Evolutionary conservation across 2,329 filamentous ascomycete genomes (phyloP), one percentile per base, ranked within the genome.

Genomic region (Chaetomium olivaceum): DNA sequence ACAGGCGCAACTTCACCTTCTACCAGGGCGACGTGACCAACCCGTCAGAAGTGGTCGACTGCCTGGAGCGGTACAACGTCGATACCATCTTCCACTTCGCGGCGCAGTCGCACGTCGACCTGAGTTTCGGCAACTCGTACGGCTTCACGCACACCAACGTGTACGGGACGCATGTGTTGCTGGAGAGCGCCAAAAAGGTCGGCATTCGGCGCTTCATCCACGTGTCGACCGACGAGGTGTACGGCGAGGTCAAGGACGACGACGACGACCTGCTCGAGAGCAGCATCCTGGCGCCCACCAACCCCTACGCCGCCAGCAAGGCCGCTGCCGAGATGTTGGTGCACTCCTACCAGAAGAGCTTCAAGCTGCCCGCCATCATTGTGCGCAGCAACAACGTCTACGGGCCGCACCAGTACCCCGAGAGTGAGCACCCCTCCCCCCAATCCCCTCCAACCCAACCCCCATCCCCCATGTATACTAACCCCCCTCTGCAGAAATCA

Each of bases 361-460:
- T 93, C 81, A 90, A 90, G 76, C 82, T 95, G 14, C 91, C 91
- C 1, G 86, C 88, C 60, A 91, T 94, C 69, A 91, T 93, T 71
- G 89, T 93, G 31, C 84, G 91, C 58, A 90, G 90, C 75, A 94
- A 94, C 80, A 94, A 95, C 73, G 90, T 94, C 33, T 95, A 93
- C 73, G 91, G 91, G 0, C 91, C 91, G 25, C 90, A 93, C 74
- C 91, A 94, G 75, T 93, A 89, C 75, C 91, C 91, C 0, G 91
- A 93, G 79, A 93, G 91, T 93, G 79, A 77, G 89, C 16, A 19
- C 16, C 16, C 16, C 21, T 8, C 55, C 39, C 46, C 31, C 27
- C 25, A n/a, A n/a, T 4, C 21, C 25, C 33, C 8, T 12, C 31
- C n/a, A n/a, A n/a, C n/a, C n/a, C n/a, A n/a, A 5, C 43, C 48